Conservation (phyloP, 73 alveolate species). For the Paramecium pentaurelia region DNA sequence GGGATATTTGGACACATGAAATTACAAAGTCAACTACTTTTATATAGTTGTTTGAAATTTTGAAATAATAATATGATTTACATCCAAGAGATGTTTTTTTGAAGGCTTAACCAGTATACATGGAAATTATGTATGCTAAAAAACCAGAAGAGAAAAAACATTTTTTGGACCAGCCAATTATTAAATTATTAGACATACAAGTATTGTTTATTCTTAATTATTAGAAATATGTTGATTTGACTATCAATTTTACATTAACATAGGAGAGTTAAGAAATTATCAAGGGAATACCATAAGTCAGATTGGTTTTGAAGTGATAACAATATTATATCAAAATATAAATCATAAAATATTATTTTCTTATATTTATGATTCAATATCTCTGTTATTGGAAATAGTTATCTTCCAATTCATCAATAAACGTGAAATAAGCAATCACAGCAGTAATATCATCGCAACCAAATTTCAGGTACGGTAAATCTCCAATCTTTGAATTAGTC, state of each 20-base stretch:
- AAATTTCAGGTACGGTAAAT: conserved; percentile 56
- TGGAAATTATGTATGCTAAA: conserved; percentile 27
- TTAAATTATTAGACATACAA: not conserved
- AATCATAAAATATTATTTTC: not conserved
- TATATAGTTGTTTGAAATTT: not conserved
- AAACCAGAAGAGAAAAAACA: not conserved
- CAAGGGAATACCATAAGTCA: not conserved
- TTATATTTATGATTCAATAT: not conserved
- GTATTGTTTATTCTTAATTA: not conserved
- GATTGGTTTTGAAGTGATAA: not conserved
- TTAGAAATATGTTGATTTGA: conserved; percentile 12
- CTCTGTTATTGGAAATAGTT: not conserved
- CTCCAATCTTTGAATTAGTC: conserved; percentile 59
- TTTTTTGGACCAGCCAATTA: not conserved
- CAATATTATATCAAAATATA: not conserved
- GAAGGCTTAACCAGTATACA: not conserved
- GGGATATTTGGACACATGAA: conserved; percentile 59
- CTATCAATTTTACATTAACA: conserved; percentile 1
- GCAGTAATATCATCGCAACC: conserved; percentile 65
- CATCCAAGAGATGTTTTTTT: conserved; percentile 23
- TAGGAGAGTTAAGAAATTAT: conserved; percentile 13
- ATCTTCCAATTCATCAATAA: conserved; percentile 49
- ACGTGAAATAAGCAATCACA: conserved; percentile 54
- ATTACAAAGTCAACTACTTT: conserved; percentile 23
- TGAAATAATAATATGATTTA: not conserved